A percentile compares a stretch with the other conserved stretches of the same genome.
These are phyloP conservation scores for Aureobasidium sp. DNA, from an alignment of 2,329 filamentous ascomycete genomes.

Conservation along the genomic window DNA sequence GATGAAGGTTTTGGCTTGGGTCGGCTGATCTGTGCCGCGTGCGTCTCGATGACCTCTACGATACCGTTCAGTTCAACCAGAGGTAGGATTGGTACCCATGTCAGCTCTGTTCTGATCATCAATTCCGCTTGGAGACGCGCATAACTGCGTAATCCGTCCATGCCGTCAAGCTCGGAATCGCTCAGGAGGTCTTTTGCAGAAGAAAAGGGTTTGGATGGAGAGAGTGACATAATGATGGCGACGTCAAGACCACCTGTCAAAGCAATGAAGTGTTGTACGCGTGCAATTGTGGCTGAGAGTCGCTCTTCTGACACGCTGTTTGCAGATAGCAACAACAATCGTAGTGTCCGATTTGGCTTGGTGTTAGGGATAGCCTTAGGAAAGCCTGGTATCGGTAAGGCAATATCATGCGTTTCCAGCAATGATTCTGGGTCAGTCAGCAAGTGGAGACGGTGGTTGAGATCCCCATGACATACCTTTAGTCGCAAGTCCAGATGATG, in stretches of 20 bases:
- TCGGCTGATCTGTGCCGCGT: constrained; percentile 13
- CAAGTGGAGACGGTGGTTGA: neutral
- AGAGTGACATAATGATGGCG: constrained; percentile 28
- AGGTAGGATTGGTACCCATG: constrained; percentile 24
- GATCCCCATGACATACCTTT: constrained; percentile 23
- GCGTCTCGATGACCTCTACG: constrained; percentile 20
- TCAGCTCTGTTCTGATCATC: constrained; percentile 18
- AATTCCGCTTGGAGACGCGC: constrained; percentile 24
- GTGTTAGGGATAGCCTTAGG: constrained; percentile 14
- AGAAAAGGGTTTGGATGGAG: constrained; percentile 13
- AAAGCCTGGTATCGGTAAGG: constrained; percentile 21
- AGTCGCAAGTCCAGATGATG: constrained; percentile 22
- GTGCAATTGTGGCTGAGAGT: constrained; percentile 22
- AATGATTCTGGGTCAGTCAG: constrained; percentile 22
- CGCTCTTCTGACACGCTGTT: constrained; percentile 18
- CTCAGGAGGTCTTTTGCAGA: neutral
- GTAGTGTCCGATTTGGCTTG: constrained; percentile 18
- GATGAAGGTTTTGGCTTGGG: constrained; percentile 10
- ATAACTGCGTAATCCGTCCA: constrained; percentile 22
- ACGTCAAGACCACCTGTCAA: constrained; percentile 25
- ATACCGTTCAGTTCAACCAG: constrained; percentile 21
- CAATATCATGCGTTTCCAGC: constrained; percentile 33
- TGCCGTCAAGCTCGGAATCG: neutral
- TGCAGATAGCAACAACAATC: constrained; percentile 28
- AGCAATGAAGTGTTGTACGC: constrained; percentile 27